These are phyloP conservation scores for Gentiana macrophylla DNA, from an alignment of 257 asterid species.

Conservation along the genomic window DNA sequence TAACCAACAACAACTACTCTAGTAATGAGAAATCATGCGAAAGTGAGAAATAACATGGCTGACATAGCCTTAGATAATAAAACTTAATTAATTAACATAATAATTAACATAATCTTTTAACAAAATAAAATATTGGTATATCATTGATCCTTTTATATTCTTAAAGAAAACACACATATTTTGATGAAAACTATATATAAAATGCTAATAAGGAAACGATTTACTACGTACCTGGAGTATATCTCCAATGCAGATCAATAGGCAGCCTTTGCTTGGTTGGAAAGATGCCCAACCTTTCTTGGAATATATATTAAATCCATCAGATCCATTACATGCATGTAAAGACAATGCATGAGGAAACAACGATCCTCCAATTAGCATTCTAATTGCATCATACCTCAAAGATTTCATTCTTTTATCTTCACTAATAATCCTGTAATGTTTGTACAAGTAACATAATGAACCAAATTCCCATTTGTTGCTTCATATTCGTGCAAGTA, in stretches of 20 bases:
- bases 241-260: conserved; percentile 63
- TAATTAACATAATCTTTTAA: not conserved
- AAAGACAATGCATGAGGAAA: conserved; percentile 60
- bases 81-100: not conserved
- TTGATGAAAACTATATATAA: not conserved
- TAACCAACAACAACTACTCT: too few species aligned
- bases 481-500: not conserved
- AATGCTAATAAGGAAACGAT: not conserved
- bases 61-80: too few species aligned
- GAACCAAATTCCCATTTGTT: conserved; percentile 21
- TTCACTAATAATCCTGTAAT: conserved; percentile 14
- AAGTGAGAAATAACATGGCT: not conserved
- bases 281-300: conserved; percentile 86
- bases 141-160: not conserved
- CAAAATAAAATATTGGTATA: not conserved
- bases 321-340: conserved; percentile 56
- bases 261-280: conserved; percentile 31
- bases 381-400: conserved; percentile 62
- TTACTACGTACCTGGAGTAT: conserved; percentile 44
- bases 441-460: conserved; percentile 48
- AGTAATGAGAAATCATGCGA: not conserved
- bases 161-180: not conserved
- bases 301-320: conserved; percentile 72
- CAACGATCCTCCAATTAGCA: conserved; percentile 67
- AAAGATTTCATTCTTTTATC: conserved; percentile 29